These are phyloP conservation scores for Podospora didyma DNA, from an alignment of 495 filamentous ascomycete genomes.

Conservation along the genomic window DNA sequence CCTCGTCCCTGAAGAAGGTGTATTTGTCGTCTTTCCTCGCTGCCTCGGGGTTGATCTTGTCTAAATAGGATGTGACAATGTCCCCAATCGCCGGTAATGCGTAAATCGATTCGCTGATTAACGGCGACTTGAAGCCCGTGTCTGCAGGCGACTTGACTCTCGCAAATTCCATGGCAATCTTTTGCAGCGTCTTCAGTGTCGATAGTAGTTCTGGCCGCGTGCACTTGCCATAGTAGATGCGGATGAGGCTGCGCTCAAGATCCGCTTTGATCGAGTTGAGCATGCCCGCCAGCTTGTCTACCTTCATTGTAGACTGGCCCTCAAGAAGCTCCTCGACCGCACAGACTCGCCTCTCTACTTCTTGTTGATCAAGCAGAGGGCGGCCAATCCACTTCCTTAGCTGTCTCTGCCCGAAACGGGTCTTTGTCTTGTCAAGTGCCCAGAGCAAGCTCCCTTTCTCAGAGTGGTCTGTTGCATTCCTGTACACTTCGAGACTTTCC, in stretches of 20 bases:
- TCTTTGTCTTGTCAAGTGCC: conserved; percentile 90
- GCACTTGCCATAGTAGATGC: conserved; percentile 96
- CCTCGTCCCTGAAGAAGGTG: conserved; percentile 80
- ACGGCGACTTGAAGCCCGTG: conserved; percentile 66
- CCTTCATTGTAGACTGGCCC: conserved; percentile 55
- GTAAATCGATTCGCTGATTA: conserved; percentile 70
- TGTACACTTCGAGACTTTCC: conserved; percentile 91
- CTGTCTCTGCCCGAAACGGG: conserved; percentile 82
- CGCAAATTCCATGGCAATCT: conserved; percentile 69
- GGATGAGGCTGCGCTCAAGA: conserved; percentile 85
- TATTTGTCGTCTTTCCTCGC: conserved; percentile 90
- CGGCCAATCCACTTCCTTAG: conserved; percentile 94
- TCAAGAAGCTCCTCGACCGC: conserved; percentile 88
- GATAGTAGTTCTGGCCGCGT: conserved; percentile 84
- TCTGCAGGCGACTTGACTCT: conserved; percentile 60
- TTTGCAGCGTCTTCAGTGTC: conserved; percentile 79
- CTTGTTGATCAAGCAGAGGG: conserved; percentile 73
- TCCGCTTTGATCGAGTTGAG: conserved; percentile 72
- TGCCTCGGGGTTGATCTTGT: conserved; percentile 81
- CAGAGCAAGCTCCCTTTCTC: conserved; percentile 91
- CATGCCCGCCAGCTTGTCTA: conserved; percentile 69
- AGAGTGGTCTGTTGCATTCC: conserved; percentile 85
- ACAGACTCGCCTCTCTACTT: conserved; percentile 76
- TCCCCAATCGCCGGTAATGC: conserved; percentile 72
- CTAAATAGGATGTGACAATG: conserved; percentile 66